Evolutionary conservation across 306 rosid genomes (phyloP), one percentile per base, ranked within the genome.

Genomic region (Lathyrus tuberosus): DNA sequence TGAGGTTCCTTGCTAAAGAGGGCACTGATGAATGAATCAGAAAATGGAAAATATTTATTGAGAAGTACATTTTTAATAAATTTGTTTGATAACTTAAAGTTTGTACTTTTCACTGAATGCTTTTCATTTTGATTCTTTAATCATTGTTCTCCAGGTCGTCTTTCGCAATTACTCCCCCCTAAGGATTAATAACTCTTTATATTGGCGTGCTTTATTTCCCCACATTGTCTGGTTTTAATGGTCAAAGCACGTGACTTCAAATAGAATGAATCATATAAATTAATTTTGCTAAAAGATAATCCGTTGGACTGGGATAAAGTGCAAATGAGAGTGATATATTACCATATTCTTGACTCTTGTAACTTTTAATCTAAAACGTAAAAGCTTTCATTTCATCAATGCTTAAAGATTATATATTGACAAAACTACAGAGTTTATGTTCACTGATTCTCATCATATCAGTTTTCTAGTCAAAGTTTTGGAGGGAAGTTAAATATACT

Each of bases 381-480:
- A 51, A 17, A 9, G 28, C 57, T 51, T 51, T 51, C 28, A 51
- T 51, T 51, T 51, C 28, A 51, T 8, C 20, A 18, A 18, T 24
- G 57, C 57, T 51, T 18, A 52, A 52, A 18, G 13, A 18, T 52
- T 52, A 22, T 54, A 56, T 12, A 12, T 22, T 65, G 56, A 44
- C 56, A 35, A 69, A 38, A 26, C 35, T 63, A 17, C 15, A 0
- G n/a, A 30, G 35, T 56, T 35, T 68, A 14, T 46, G 43, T 62
- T 24, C 22, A 14, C 60, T 62, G 26, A 18, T 62, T 59, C 10
- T 13, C 62, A 43, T 28, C 58, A 22, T 59, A 48, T 35, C 20
- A 48, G 43, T 43, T 56, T n/a, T 60, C 47, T 46, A 56, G 16
- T 31, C 42, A 67, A 78, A 67, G 65, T 67, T 53, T 33, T 58